Percentiles rank a stretch among this genome's conserved stretches.
phyloP scores from a whole-genome alignment of 2,329 filamentous ascomycete species.

The Arthrobotrys musiformis region DNA sequence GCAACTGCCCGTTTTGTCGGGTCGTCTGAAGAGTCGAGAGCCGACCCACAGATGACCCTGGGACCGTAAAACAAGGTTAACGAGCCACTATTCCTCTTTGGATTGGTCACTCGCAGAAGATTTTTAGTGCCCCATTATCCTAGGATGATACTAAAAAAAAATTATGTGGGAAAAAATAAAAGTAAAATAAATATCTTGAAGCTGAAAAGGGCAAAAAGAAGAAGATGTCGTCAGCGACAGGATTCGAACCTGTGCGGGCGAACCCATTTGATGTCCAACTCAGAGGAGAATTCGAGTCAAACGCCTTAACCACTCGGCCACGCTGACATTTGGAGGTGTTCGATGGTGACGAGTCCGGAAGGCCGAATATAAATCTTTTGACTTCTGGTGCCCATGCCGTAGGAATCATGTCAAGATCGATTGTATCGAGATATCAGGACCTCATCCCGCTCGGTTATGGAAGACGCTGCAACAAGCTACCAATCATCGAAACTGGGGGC shows the following conservation, averaged over 20 bases:
- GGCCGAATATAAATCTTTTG: not conserved
- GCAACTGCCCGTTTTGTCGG: conserved; percentile 4
- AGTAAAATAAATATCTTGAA: not conserved
- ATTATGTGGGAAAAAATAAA: not conserved
- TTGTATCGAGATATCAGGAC: conserved; percentile 13
- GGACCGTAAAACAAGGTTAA: not conserved
- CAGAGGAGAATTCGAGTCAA: conserved; percentile 55
- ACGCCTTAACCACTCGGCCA: conserved; percentile 56
- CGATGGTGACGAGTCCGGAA: not conserved
- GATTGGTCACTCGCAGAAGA: not conserved
- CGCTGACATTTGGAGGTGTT: conserved; percentile 45
- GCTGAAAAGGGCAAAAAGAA: conserved; percentile 30
- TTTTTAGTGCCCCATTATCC: not conserved
- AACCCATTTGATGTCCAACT: conserved; percentile 56
- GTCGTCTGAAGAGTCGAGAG: conserved; percentile 8
- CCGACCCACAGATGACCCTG: conserved; percentile 4
- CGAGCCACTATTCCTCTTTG: not conserved
- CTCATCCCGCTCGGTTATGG: conserved; percentile 14
- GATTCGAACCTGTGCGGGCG: conserved; percentile 56
- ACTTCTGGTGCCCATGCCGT: too few relatives aligned
- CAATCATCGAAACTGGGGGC: conserved; percentile 14
- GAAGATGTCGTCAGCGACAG: conserved; percentile 55
- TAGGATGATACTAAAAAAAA: not conserved
- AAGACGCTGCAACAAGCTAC: conserved; percentile 3
- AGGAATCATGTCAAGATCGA: conserved; percentile 15